A percentile compares a stretch with the other conserved stretches of the same genome.
These are phyloP conservation scores for Phyllachora maydis DNA, from an alignment of 2,329 filamentous ascomycete species.

Conservation along the genomic window DNA sequence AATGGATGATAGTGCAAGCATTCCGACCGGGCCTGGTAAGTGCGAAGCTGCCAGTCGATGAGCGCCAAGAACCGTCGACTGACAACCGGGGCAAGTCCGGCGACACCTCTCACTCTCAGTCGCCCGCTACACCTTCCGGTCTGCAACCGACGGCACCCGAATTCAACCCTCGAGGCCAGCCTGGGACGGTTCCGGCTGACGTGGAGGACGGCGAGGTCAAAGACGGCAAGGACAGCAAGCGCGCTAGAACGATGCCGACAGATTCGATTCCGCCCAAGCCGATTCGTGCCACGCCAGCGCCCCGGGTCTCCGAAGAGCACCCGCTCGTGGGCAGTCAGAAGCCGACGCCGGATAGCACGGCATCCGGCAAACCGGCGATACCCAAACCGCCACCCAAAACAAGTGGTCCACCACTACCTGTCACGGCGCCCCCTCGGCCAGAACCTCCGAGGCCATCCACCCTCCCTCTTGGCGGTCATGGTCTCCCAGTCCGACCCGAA, in stretches of 20 bases:
- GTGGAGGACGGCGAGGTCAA: conserved; percentile 57
- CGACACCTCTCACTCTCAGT: too few species aligned
- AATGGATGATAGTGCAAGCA: conserved; percentile 56
- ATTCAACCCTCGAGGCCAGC: conserved; percentile 32
- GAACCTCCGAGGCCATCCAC: conserved; percentile 14
- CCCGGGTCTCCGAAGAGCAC: conserved; percentile 2
- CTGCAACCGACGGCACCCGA: conserved; percentile 39
- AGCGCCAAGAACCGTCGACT: too few species aligned
- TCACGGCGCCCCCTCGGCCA: conserved; percentile 6
- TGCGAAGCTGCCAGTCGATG: conserved; percentile 3
- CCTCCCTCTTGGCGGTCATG: too few species aligned
- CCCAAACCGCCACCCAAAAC: conserved; percentile 6
- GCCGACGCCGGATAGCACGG: too few species aligned
- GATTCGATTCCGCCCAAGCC: conserved; percentile 3
- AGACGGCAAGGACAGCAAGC: conserved; percentile 23
- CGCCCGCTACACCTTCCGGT: conserved; percentile 9
- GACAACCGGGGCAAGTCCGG: too few species aligned
- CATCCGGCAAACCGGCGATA: conserved; percentile 9
- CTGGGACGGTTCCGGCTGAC: conserved; percentile 21
- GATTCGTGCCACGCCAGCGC: conserved; percentile 5
- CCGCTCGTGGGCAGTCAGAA: conserved; percentile 1
- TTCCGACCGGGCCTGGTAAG: conserved; percentile 47
- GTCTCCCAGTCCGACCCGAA: conserved; percentile 11
- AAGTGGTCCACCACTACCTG: conserved; percentile 3
- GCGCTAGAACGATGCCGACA: conserved; percentile 6